phyloP scores from a whole-genome alignment of 306 rosid genomes.

The Senna siamea region DNA sequence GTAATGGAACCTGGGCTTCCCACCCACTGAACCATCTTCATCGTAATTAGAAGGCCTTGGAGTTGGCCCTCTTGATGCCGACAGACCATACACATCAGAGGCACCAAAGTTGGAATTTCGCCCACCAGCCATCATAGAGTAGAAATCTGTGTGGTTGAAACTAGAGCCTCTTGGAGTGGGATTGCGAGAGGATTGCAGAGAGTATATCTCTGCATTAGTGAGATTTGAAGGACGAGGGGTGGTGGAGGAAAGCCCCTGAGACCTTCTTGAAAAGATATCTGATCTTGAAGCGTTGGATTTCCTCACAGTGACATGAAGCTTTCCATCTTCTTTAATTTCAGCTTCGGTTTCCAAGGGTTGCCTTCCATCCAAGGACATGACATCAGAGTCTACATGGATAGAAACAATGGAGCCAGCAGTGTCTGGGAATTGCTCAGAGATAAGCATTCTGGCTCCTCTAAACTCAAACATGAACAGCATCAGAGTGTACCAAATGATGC shows the following conservation, averaged over 20 bases:
- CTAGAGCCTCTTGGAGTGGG: conserved; percentile 89
- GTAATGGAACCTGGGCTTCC: conserved; percentile 52
- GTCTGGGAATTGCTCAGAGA: conserved; percentile 88
- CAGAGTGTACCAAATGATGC: conserved; percentile 91
- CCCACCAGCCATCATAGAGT: conserved; percentile 82
- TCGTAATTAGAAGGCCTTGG: conserved; percentile 75
- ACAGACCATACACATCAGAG: conserved; percentile 61
- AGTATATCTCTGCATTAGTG: conserved; percentile 86
- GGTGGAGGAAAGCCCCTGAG: conserved; percentile 70
- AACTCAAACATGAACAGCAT: conserved; percentile 83
- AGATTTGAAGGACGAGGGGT: conserved; percentile 85
- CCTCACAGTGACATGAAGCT: conserved; percentile 77
- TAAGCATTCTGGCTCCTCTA: conserved; percentile 71
- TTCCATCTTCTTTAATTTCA: conserved; percentile 78
- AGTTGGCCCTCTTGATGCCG: conserved; percentile 81
- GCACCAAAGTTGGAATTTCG: conserved; percentile 73
- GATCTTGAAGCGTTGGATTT: conserved; percentile 84
- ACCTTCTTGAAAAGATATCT: conserved; percentile 73
- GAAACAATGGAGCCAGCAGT: conserved; percentile 84
- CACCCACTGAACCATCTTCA: conserved; percentile 49
- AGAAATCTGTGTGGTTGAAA: conserved; percentile 83
- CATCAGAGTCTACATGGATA: conserved; percentile 87
- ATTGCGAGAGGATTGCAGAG: conserved; percentile 74
- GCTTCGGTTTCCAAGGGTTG: conserved; percentile 75
- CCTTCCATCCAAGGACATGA: conserved; percentile 77